A percentile compares a stretch with the other conserved stretches of the same genome.
Conservation (phyloP, 169 alveolate genomes). For the Theileria parva region DNA sequence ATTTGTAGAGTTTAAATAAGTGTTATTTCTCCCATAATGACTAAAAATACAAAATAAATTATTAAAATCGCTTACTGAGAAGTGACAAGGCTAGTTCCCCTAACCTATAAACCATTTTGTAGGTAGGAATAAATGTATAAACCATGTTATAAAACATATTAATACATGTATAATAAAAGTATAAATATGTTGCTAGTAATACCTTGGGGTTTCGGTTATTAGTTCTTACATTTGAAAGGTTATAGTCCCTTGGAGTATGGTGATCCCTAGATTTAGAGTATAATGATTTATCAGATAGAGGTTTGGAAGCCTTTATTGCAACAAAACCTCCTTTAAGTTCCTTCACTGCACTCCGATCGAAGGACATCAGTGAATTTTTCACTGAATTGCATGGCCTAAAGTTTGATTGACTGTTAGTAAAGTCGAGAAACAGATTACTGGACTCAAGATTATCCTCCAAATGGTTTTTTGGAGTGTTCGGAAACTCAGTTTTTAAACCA, state of each 20-base stretch:
- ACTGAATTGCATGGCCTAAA: not conserved
- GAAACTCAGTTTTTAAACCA: conserved; percentile 57
- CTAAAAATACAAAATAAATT: not conserved
- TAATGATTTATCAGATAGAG: conserved; percentile 6
- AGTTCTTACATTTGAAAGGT: not conserved
- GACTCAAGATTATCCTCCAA: not conserved
- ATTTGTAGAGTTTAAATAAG: not conserved
- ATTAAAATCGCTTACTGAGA: not conserved
- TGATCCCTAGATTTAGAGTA: not conserved
- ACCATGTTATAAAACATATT: too few species aligned
- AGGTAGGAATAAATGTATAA: not conserved
- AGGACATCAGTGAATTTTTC: conserved; percentile 19
- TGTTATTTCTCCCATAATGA: not conserved
- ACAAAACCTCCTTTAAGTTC: conserved; percentile 33
- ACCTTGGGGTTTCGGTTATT: not conserved
- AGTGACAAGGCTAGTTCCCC: not conserved
- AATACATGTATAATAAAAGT: too few species aligned
- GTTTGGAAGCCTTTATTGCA: conserved; percentile 41
- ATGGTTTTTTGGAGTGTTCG: conserved; percentile 43
- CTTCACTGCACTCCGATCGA: conserved; percentile 51
- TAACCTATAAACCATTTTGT: not conserved
- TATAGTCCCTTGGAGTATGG: not conserved
- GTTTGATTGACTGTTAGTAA: conserved; percentile 14
- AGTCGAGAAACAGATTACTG: conserved; percentile 25
- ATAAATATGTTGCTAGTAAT: not conserved